Conservation (phyloP, 495 filamentous ascomycete genomes). For the Penicillium argentinense region DNA sequence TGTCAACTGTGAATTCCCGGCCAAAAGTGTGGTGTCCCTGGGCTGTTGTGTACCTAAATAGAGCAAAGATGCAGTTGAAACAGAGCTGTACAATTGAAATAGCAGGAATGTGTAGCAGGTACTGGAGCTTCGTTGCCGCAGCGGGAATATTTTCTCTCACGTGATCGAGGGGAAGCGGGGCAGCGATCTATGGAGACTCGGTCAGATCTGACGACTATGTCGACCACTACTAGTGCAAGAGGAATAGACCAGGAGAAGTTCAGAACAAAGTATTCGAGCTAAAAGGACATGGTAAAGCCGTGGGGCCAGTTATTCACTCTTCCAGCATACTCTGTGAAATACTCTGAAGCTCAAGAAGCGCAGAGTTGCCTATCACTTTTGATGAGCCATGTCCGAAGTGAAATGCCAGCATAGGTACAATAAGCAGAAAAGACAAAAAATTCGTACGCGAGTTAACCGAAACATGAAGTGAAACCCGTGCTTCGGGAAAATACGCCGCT, state of each 20-base stretch:
- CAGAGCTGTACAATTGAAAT: constrained; percentile 8
- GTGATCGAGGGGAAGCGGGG: constrained; percentile 17
- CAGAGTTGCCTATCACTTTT: no score
- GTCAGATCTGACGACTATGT: not conserved
- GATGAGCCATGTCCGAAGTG: not conserved
- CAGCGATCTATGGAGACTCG: constrained; percentile 1
- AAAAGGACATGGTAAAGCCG: no score
- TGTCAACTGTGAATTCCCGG: not conserved
- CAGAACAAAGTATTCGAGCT: no score
- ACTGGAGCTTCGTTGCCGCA: constrained; percentile 12
- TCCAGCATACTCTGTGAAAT: no score
- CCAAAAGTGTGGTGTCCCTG: no score
- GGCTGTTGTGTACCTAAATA: no score
- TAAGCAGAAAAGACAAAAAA: not conserved
- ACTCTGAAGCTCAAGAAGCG: no score
- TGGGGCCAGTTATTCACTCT: no score
- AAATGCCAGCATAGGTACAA: not conserved
- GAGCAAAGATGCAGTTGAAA: no score
- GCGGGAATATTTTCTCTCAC: constrained; percentile 16
- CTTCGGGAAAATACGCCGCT: not conserved
- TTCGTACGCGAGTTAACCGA: not conserved
- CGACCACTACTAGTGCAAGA: not conserved
- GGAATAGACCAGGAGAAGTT: no score
- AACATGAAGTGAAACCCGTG: not conserved
- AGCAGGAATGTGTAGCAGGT: not conserved